These are phyloP conservation scores for Hanseniaspora hatyaiensis DNA, from an alignment of 805 yeast species.

Conservation along the genomic window DNA sequence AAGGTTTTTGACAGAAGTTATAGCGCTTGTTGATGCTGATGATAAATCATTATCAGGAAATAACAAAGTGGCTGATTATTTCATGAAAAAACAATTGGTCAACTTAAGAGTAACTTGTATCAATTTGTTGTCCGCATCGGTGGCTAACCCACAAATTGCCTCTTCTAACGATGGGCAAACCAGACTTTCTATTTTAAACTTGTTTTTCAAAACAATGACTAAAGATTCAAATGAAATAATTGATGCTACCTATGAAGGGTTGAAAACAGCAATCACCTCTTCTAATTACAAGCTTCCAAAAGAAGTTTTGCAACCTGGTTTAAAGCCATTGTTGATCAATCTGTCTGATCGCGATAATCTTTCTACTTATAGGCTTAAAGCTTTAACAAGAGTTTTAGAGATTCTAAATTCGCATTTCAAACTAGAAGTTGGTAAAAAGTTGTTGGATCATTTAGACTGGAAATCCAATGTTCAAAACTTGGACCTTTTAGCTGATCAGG, in stretches of 20 bases:
- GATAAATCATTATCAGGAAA: conserved; percentile 88
- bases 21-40: conserved; percentile 93
- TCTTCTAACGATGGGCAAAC: conserved; percentile 64
- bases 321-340: conserved; percentile 91
- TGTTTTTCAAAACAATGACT: conserved; percentile 84
- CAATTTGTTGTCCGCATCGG: conserved; percentile 64
- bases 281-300: conserved; percentile 75
- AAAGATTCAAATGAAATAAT: conserved; percentile 77
- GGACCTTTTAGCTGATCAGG: conserved; percentile 66
- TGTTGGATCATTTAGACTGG: conserved; percentile 85
- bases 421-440: conserved; percentile 89
- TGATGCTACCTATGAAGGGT: conserved; percentile 84
- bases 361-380: conserved; percentile 81
- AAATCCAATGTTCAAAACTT: conserved; percentile 83
- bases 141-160: conserved; percentile 74
- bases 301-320: conserved; percentile 86
- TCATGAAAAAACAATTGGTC: conserved; percentile 78
- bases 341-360: conserved; percentile 84
- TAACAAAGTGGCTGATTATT: conserved; percentile 71
- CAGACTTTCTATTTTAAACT: conserved; percentile 76
- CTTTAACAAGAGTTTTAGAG: conserved; percentile 75
- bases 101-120: conserved; percentile 86
- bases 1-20: conserved; percentile 74
- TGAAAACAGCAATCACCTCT: conserved; percentile 70
- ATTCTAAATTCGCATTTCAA: conserved; percentile 83